These are phyloP conservation scores for Phytophthora foliorum DNA, from an alignment of 352 stramenopile species.

Conservation along the genomic window DNA sequence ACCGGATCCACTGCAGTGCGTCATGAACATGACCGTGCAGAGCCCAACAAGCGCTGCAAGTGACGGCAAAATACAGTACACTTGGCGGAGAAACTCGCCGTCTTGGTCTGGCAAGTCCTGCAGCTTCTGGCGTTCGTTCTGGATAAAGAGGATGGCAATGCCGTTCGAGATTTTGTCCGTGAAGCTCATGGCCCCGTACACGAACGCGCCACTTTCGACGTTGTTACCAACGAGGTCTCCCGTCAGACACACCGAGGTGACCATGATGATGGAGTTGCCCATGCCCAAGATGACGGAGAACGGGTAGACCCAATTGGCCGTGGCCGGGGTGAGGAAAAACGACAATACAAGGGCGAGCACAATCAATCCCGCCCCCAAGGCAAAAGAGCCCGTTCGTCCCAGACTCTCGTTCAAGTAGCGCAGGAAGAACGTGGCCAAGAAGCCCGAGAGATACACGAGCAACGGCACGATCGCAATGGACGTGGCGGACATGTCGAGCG, in stretches of 20 bases:
- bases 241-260: constrained; percentile 86
- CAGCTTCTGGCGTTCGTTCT: constrained; percentile 83
- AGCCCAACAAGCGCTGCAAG: constrained; percentile 67
- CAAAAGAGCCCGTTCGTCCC: constrained; percentile 77
- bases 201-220: constrained; percentile 85
- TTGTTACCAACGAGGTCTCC: constrained; percentile 86
- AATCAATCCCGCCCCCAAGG: constrained; percentile 63
- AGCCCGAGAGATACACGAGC: constrained; percentile 86
- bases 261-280: constrained; percentile 91
- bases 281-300: constrained; percentile 81
- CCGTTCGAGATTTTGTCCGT: constrained; percentile 91
- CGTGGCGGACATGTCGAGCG: constrained; percentile 85
- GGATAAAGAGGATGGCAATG: constrained; percentile 82
- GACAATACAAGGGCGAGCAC: constrained; percentile 58
- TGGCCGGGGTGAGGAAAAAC: constrained; percentile 70
- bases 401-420: constrained; percentile 80
- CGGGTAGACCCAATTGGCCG: constrained; percentile 75
- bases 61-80: constrained; percentile 79
- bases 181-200: constrained; percentile 91
- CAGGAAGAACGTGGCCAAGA: constrained; percentile 82
- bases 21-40: constrained; percentile 80
- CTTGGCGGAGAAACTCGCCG: constrained; percentile 74
- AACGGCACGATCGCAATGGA: constrained; percentile 88
- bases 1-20: constrained; percentile 57
- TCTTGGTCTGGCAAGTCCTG: constrained; percentile 64